Percentiles rank a stretch among this genome's conserved stretches.
Evolutionary conservation across 768 basidiomycete genomes (phyloP).

Genomic region (Dictyophora rubrovolvata): DNA sequence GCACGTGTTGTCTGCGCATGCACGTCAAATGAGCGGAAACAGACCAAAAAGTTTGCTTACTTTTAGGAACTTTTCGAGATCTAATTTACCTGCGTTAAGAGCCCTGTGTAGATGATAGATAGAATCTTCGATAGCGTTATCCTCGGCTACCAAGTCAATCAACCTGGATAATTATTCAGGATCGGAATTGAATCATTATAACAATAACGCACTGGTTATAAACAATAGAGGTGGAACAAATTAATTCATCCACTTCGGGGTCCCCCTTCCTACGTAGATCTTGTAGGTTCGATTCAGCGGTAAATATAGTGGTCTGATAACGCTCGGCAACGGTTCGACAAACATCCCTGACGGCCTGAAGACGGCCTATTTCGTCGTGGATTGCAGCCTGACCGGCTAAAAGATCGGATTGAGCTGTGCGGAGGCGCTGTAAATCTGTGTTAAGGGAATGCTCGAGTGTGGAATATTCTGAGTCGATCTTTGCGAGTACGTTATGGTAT

Average conservation of each 20-base stretch:
- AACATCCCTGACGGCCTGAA: slow-evolving; percentile 88
- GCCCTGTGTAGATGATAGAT: slow-evolving; percentile 95
- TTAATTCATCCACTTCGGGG: slow-evolving; percentile 91
- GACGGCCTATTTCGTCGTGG: slow-evolving; percentile 88
- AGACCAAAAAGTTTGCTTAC: slow-evolving; percentile 40
- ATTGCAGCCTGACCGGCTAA: slow-evolving; percentile 88
- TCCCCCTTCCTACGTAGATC: slow-evolving; percentile 79
- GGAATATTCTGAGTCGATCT: slow-evolving; percentile 59
- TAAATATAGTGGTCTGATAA: slow-evolving; percentile 49
- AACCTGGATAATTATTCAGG: slow-evolving; percentile 41
- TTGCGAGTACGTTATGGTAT: slow-evolving; percentile 67
- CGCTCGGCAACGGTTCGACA: slow-evolving; percentile 70
- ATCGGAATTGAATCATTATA: slow-evolving; percentile 8
- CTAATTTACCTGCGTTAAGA: slow-evolving; percentile 81
- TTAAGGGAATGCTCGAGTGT: slow-evolving; percentile 56
- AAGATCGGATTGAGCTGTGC: slow-evolving; percentile 75
- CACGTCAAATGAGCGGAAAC: not conserved
- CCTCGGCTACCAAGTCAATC: slow-evolving; percentile 96
- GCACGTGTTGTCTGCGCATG: slow-evolving; percentile 60
- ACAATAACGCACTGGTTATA: slow-evolving; percentile 76
- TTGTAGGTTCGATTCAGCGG: slow-evolving; percentile 61
- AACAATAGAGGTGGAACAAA: slow-evolving; percentile 92
- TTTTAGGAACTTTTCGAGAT: slow-evolving; percentile 89
- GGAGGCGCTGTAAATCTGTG: slow-evolving; percentile 63
- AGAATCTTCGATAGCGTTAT: slow-evolving; percentile 96